Conservation (phyloP, 371 early-diverging fungal species). For the Rozella allomycis region DNA sequence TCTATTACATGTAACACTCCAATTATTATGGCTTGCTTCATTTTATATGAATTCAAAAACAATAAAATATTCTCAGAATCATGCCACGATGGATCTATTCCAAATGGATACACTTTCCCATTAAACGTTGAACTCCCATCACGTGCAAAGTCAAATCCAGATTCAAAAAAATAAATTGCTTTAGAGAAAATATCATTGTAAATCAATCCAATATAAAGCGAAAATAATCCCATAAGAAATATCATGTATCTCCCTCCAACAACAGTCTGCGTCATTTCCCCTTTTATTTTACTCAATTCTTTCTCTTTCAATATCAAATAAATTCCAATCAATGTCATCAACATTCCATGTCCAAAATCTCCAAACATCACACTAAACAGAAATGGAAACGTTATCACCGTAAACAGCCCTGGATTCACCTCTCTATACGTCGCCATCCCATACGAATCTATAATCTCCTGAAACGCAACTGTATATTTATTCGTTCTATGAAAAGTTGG, state of each 20-base stretch:
- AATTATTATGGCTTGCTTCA: constrained; percentile 95
- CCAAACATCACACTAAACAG: constrained; percentile 99
- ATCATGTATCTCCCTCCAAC: constrained; percentile 93
- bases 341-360: constrained; percentile 92
- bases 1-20: constrained; percentile 73
- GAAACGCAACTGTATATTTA: constrained; percentile 90
- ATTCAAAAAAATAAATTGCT: constrained; percentile 45
- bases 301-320: constrained; percentile 66
- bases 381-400: constrained; percentile 94
- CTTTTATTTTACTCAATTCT: constrained; percentile 41
- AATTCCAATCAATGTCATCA: constrained; percentile 52
- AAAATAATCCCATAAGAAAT: constrained; percentile 85
- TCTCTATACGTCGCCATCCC: constrained; percentile 97
- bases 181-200: constrained; percentile 95
- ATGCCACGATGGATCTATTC: constrained; percentile 76
- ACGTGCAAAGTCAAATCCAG: constrained; percentile 47
- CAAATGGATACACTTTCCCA: constrained; percentile 26
- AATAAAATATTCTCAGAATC: constrained; percentile 70
- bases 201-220: constrained; percentile 90
- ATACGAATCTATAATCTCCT: constrained; percentile 92
- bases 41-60: constrained; percentile 98
- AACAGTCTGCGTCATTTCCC: constrained; percentile 71
- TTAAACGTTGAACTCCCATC: constrained; percentile 6
- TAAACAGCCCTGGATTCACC: constrained; percentile 97
- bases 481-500: constrained; percentile 93